Percentiles rank a stretch among this genome's conserved stretches.
phyloP scores from a whole-genome alignment of 306 rosid genomes.

The Vachellia pachyceras region DNA sequence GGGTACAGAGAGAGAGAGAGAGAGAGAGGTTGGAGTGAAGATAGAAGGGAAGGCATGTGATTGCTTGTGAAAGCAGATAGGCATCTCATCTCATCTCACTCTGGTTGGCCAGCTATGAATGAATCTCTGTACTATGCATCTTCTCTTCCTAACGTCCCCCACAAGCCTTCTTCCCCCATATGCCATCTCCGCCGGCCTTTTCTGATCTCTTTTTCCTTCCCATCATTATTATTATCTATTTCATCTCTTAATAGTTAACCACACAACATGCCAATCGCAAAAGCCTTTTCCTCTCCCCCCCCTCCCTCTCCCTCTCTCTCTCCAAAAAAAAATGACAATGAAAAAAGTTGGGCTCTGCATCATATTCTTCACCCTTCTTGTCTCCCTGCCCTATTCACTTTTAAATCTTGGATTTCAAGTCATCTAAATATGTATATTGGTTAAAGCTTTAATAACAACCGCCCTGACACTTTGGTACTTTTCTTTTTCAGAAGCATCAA shows the following conservation, averaged over 20 bases:
- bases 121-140: not conserved
- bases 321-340: too few relatives aligned
- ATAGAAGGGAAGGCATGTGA: conserved; percentile 27
- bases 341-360: not conserved
- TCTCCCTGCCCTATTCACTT: not conserved
- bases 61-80: conserved; percentile 31
- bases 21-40: not conserved
- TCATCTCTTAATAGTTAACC: not conserved
- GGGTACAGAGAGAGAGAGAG: not conserved
- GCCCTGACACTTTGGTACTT: not conserved
- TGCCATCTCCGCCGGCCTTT: not conserved
- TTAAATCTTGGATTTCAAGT: not conserved
- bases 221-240: too few relatives aligned
- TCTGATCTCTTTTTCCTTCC: too few relatives aligned
- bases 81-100: not conserved
- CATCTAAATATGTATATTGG: not conserved
- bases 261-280: not conserved
- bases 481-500: not conserved
- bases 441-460: not conserved
- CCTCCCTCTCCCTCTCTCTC: too few relatives aligned
- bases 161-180: conserved; percentile 14
- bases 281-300: not conserved
- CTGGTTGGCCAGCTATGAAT: conserved; percentile 27
- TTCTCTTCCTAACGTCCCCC: conserved; percentile 12
- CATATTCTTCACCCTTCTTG: not conserved